Conservation (phyloP, 768 basidiomycete genomes). For the Pleurotus ostreatus region DNA sequence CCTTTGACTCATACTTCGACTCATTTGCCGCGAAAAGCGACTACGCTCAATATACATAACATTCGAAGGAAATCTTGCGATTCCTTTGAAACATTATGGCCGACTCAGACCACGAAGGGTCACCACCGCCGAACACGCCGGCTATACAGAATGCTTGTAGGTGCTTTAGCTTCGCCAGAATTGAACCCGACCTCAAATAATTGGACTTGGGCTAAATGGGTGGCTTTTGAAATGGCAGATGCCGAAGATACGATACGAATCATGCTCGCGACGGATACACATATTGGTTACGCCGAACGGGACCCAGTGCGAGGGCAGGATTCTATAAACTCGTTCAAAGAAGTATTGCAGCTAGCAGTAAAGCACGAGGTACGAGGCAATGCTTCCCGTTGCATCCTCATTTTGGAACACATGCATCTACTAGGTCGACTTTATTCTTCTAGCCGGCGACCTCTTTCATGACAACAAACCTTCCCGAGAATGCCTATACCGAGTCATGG, state of each 20-base stretch:
- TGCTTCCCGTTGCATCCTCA: neutral
- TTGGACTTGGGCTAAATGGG: too few relatives aligned
- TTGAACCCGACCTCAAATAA: neutral
- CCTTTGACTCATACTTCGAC: neutral
- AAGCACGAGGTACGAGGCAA: constrained; percentile 69
- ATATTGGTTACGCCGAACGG: constrained; percentile 91
- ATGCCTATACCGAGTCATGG: constrained; percentile 84
- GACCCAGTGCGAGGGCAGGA: constrained; percentile 95
- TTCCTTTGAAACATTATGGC: constrained; percentile 7
- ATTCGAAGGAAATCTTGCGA: too few relatives aligned
- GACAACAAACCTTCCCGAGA: constrained; percentile 94
- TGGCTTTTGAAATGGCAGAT: constrained; percentile 28
- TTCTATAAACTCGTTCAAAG: constrained; percentile 91
- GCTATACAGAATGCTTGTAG: constrained; percentile 35
- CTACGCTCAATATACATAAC: too few relatives aligned
- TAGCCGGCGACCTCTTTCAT: constrained; percentile 96
- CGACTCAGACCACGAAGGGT: constrained; percentile 17
- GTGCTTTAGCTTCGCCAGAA: constrained; percentile 10
- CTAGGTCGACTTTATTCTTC: constrained; percentile 92
- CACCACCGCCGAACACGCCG: constrained; percentile 20
- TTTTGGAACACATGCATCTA: neutral
- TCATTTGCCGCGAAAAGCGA: neutral
- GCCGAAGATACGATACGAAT: constrained; percentile 73
- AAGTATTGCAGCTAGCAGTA: constrained; percentile 87
- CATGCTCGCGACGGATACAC: constrained; percentile 92